These are phyloP conservation scores for Phlyctochytrium arcticum DNA, from an alignment of 192 early-diverging fungal species.

Conservation along the genomic window DNA sequence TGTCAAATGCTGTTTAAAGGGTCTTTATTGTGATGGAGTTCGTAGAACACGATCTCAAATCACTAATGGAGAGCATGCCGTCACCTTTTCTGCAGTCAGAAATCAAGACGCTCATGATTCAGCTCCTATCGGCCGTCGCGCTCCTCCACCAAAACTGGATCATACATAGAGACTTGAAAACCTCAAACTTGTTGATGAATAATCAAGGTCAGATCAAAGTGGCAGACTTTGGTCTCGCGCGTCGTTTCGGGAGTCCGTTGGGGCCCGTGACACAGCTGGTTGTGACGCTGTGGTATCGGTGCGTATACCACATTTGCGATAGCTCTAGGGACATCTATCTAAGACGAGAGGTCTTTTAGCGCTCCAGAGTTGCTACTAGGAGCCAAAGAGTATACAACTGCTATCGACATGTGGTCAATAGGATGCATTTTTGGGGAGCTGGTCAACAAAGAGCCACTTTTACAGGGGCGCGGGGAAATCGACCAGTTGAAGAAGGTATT, in stretches of 20 bases:
- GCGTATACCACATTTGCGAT: slow-evolving; percentile 35
- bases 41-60: slow-evolving; percentile 91
- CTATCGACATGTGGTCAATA: slow-evolving; percentile 86
- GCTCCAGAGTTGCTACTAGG: slow-evolving; percentile 91
- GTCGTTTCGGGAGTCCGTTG: slow-evolving; percentile 49
- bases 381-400: slow-evolving; percentile 83
- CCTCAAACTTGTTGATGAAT: slow-evolving; percentile 52
- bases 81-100: slow-evolving; percentile 81
- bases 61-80: slow-evolving; percentile 81
- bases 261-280: slow-evolving; percentile 61
- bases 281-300: slow-evolving; percentile 96
- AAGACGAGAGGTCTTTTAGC: slow-evolving; percentile 33
- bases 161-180: slow-evolving; percentile 54
- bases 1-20: slow-evolving; percentile 13
- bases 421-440: slow-evolving; percentile 98
- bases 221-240: slow-evolving; percentile 55
- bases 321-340: background rate
- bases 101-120: slow-evolving; percentile 52
- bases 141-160: slow-evolving; percentile 55
- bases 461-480: slow-evolving; percentile 84
- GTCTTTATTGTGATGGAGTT: slow-evolving; percentile 99
- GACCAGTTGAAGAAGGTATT: slow-evolving; percentile 80
- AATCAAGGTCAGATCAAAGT: slow-evolving; percentile 74
- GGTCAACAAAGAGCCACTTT: slow-evolving; percentile 74
- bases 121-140: slow-evolving; percentile 47